phyloP scores from a whole-genome alignment of 768 basidiomycete species.

The Phylloporus rhodoxanthus region DNA sequence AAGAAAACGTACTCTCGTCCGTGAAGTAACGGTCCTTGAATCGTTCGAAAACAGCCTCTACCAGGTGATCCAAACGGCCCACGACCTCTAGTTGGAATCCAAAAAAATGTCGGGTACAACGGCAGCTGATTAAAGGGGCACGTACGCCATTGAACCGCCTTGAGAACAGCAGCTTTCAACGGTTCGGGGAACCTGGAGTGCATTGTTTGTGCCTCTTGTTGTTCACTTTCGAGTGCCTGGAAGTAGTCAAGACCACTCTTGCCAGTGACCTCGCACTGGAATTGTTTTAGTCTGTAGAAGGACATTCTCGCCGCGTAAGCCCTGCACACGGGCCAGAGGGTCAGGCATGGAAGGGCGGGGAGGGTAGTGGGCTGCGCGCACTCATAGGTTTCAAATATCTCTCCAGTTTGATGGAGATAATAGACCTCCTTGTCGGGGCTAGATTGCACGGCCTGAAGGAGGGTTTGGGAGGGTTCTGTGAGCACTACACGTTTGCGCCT shows the following conservation, averaged over 20 bases:
- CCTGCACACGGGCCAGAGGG: slow-evolving; percentile 26
- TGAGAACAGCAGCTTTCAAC: slow-evolving; percentile 87
- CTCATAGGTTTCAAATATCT: slow-evolving; percentile 97
- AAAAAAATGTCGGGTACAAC: slow-evolving; percentile 8
- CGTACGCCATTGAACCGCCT: slow-evolving; percentile 95
- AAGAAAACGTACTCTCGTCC: slow-evolving; percentile 69
- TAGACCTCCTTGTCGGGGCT: slow-evolving; percentile 75
- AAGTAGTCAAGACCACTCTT: slow-evolving; percentile 93
- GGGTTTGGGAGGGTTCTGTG: slow-evolving; percentile 69
- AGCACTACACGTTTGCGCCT: slow-evolving; percentile 87
- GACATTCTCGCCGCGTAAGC: slow-evolving; percentile 89
- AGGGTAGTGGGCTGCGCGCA: slow-evolving; percentile 38
- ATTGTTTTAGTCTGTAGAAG: slow-evolving; percentile 90
- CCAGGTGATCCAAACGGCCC: slow-evolving; percentile 90
- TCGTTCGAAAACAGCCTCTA: slow-evolving; percentile 91
- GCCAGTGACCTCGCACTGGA: slow-evolving; percentile 96
- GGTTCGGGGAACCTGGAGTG: slow-evolving; percentile 89
- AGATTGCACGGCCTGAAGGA: slow-evolving; percentile 58
- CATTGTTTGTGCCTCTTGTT: slow-evolving; percentile 80
- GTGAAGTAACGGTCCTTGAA: slow-evolving; percentile 95
- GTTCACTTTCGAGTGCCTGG: slow-evolving; percentile 88
- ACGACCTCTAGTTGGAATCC: slow-evolving; percentile 70
- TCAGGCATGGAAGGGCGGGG: slow-evolving; percentile 22
- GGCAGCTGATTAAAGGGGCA: slow-evolving; percentile 28
- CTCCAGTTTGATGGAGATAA: slow-evolving; percentile 90